Percentiles rank a stretch among this genome's conserved stretches.
Conservation (phyloP, 768 basidiomycete species). For the Calocera viscosa region DNA sequence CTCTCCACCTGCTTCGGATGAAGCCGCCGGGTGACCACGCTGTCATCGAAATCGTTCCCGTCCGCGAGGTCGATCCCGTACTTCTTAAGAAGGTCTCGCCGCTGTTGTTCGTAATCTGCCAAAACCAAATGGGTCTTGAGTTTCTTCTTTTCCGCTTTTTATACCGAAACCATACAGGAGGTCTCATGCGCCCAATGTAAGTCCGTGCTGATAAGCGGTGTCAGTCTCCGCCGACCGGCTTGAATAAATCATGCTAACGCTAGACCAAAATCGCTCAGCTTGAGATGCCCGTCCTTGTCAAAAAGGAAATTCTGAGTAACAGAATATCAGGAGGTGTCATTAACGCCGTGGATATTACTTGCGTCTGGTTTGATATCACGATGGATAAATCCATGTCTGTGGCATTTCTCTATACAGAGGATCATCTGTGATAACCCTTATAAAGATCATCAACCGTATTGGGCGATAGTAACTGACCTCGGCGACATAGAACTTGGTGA, state of each 20-base stretch:
- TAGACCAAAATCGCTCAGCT: slow-evolving; percentile 88
- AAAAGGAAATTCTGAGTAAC: slow-evolving; percentile 81
- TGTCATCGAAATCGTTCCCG: slow-evolving; percentile 48
- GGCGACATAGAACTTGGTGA: slow-evolving; percentile 86
- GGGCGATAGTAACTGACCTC: slow-evolving; percentile 44
- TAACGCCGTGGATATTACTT: slow-evolving; percentile 22
- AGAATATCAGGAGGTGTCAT: slow-evolving; percentile 20
- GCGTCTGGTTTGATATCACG: slow-evolving; percentile 95
- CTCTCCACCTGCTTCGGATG: slow-evolving; percentile 69
- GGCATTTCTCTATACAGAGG: slow-evolving; percentile 83
- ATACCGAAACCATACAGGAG: slow-evolving; percentile 41
- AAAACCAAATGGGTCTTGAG: slow-evolving; percentile 11
- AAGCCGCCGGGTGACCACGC: slow-evolving; percentile 63
- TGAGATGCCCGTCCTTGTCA: slow-evolving; percentile 84
- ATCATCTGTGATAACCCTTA: slow-evolving; percentile 57
- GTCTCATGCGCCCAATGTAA: slow-evolving; percentile 97
- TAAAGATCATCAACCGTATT: not conserved
- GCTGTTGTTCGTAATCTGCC: slow-evolving; percentile 87
- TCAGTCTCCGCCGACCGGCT: slow-evolving; percentile 18
- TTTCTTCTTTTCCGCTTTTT: slow-evolving; percentile 4
- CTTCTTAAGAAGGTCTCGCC: slow-evolving; percentile 73
- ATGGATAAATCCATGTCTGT: slow-evolving; percentile 92
- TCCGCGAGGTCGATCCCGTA: slow-evolving; percentile 94
- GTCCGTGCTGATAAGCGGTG: slow-evolving; percentile 49
- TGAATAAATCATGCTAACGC: slow-evolving; percentile 49